Conservation (phyloP, 768 basidiomycete genomes). For the Lactifluus volemus region DNA sequence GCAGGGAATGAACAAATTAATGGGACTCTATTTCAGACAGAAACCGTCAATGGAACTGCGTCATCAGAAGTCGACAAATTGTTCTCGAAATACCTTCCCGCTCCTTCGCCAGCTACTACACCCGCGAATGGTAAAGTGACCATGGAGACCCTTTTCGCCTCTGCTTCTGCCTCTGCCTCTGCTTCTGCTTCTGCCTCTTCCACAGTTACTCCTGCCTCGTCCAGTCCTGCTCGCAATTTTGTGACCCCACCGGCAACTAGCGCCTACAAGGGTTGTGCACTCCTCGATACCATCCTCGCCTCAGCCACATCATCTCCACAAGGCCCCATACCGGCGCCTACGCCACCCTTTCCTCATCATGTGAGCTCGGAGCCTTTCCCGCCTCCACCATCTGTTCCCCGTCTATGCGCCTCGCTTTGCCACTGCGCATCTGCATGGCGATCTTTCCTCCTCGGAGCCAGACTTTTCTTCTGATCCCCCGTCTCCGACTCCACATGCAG, state of each 20-base stretch:
- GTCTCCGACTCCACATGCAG: slow-evolving; percentile 12
- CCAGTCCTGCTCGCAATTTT: slow-evolving; percentile 14
- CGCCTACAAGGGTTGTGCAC: slow-evolving; percentile 39
- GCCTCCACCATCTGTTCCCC: slow-evolving; percentile 20
- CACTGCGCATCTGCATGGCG: slow-evolving; percentile 14
- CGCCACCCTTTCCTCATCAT: slow-evolving; percentile 10
- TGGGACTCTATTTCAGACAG: background rate
- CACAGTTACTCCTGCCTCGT: slow-evolving; percentile 13
- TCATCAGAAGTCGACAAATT: slow-evolving; percentile 37
- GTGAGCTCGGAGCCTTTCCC: slow-evolving; percentile 18
- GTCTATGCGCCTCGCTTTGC: slow-evolving; percentile 21
- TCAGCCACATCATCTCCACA: slow-evolving; percentile 40
- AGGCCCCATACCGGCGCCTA: slow-evolving; percentile 4
- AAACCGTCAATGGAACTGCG: slow-evolving; percentile 17
- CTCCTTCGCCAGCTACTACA: slow-evolving; percentile 23
- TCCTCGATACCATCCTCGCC: slow-evolving; percentile 67
- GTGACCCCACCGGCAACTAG: slow-evolving; percentile 21
- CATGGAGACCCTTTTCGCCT: slow-evolving; percentile 41
- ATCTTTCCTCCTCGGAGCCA: slow-evolving; percentile 11
- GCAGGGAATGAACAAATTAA: background rate
- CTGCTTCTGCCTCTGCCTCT: slow-evolving; percentile 7
- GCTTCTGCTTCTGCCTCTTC: background rate
- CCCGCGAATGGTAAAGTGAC: slow-evolving; percentile 28
- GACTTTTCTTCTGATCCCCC: slow-evolving; percentile 2
- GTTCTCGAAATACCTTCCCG: slow-evolving; percentile 33